Evolutionary conservation across 805 yeast genomes (phyloP).

Genomic region (Clavispora santaluciae): DNA sequence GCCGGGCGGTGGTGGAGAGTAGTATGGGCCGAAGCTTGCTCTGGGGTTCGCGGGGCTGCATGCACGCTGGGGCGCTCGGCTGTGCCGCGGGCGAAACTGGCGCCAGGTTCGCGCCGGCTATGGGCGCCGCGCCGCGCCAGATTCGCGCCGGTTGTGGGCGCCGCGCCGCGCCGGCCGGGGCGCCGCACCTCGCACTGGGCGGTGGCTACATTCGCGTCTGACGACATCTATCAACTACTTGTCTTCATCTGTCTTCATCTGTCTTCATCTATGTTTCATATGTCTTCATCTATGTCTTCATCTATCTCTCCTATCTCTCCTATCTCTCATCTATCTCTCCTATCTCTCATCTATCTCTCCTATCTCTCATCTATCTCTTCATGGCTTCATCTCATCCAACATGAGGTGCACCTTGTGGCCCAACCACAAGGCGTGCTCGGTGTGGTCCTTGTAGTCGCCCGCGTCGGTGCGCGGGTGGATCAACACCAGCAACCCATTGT

Average conservation of each 20-base stretch:
- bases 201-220: too few relatives aligned
- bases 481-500: constrained; percentile 47
- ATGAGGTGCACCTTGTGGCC: constrained; percentile 36
- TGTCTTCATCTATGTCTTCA: not conserved
- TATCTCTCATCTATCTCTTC: too few relatives aligned
- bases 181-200: too few relatives aligned
- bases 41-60: too few relatives aligned
- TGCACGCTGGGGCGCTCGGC: too few relatives aligned
- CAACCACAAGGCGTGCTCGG: constrained; percentile 53
- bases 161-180: too few relatives aligned
- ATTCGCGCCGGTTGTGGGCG: too few relatives aligned
- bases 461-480: constrained; percentile 48
- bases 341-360: not conserved
- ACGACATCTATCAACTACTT: too few relatives aligned
- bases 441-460: constrained; percentile 46
- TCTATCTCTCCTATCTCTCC: not conserved
- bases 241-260: too few relatives aligned
- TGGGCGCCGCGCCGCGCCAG: too few relatives aligned
- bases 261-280: not conserved
- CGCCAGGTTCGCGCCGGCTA: too few relatives aligned
- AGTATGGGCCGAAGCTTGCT: not conserved
- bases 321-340: not conserved
- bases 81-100: too few relatives aligned
- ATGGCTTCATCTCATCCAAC: not conserved
- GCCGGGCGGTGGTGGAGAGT: not conserved